A percentile compares a stretch with the other conserved stretches of the same genome.
phyloP scores from a whole-genome alignment of 1,284 basidiomycete genomes.

The Fistulina hepatica region DNA sequence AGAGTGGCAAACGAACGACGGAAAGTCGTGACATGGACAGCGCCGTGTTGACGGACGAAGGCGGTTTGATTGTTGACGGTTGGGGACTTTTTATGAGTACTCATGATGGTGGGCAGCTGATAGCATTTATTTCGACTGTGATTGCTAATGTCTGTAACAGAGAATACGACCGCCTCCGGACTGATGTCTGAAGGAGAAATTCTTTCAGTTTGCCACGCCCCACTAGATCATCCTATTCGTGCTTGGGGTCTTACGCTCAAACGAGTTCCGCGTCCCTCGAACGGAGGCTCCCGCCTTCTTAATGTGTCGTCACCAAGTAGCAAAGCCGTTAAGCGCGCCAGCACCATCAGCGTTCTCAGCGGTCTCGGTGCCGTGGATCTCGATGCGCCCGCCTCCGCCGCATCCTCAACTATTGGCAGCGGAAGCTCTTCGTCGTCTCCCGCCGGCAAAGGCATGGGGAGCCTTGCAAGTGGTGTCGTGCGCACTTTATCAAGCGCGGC shows the following conservation, averaged over 20 bases:
- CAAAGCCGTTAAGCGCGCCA: constrained; percentile 82
- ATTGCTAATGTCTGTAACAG: not conserved
- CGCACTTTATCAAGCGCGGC: constrained; percentile 19
- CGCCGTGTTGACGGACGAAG: constrained; percentile 45
- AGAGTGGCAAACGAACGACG: constrained; percentile 65
- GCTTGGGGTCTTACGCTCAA: constrained; percentile 78
- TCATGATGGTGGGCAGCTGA: constrained; percentile 30
- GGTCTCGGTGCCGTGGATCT: constrained; percentile 77
- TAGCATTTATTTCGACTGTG: not conserved
- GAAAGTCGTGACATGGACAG: constrained; percentile 39
- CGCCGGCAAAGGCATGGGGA: too few relatives aligned
- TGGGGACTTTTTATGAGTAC: constrained; percentile 75
- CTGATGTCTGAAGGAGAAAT: constrained; percentile 80
- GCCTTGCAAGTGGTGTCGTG: too few relatives aligned
- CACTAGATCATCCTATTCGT: constrained; percentile 71
- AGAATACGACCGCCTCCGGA: constrained; percentile 33
- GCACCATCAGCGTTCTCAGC: constrained; percentile 88
- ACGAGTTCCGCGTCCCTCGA: constrained; percentile 36
- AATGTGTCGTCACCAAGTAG: constrained; percentile 25
- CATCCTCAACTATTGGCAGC: constrained; percentile 29
- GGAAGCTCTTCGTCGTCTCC: constrained; percentile 24
- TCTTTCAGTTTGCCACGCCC: constrained; percentile 75
- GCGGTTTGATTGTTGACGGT: constrained; percentile 70
- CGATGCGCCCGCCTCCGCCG: constrained; percentile 44
- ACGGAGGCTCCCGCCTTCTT: constrained; percentile 20